Percentiles rank a stretch among this genome's conserved stretches.
These are phyloP conservation scores for Didymella arachidicola DNA, from an alignment of 2,329 filamentous ascomycete genomes.

Conservation along the genomic window DNA sequence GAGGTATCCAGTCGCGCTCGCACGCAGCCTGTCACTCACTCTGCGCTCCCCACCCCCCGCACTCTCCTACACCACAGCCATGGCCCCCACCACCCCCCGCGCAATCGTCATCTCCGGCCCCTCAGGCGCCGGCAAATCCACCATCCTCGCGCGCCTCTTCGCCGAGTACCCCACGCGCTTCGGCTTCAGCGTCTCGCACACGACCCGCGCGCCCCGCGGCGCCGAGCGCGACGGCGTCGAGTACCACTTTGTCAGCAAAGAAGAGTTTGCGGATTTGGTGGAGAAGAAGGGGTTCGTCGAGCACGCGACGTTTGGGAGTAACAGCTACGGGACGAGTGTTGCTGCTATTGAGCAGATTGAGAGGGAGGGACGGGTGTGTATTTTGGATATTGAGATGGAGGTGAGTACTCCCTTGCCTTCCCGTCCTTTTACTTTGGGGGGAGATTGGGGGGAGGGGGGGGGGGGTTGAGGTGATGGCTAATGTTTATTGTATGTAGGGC, in stretches of 20 bases:
- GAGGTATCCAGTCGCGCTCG: conserved; percentile 20
- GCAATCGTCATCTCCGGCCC: conserved; percentile 79
- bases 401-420: conserved; percentile 50
- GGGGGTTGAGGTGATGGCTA: too few species aligned
- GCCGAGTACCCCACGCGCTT: conserved; percentile 71
- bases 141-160: conserved; percentile 77
- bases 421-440: too few species aligned
- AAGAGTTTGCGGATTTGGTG: conserved; percentile 62
- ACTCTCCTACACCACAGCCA: conserved; percentile 9
- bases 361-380: conserved; percentile 74
- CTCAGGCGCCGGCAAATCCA: conserved; percentile 82
- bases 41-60: too few species aligned
- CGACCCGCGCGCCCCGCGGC: conserved; percentile 77
- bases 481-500: conserved; percentile 59
- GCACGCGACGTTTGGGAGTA: conserved; percentile 83
- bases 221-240: conserved; percentile 79
- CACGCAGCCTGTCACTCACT: conserved; percentile 20
- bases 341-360: conserved; percentile 78
- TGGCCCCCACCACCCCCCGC: conserved; percentile 29
- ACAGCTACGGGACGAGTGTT: conserved; percentile 86
- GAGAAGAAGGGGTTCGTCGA: conserved; percentile 77
- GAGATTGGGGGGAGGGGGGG: too few species aligned
- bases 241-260: conserved; percentile 73
- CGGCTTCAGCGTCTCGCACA: conserved; percentile 70
- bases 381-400: conserved; percentile 98